These are phyloP conservation scores for Hygrocybe punicea DNA, from an alignment of 768 basidiomycete species.

Conservation along the genomic window DNA sequence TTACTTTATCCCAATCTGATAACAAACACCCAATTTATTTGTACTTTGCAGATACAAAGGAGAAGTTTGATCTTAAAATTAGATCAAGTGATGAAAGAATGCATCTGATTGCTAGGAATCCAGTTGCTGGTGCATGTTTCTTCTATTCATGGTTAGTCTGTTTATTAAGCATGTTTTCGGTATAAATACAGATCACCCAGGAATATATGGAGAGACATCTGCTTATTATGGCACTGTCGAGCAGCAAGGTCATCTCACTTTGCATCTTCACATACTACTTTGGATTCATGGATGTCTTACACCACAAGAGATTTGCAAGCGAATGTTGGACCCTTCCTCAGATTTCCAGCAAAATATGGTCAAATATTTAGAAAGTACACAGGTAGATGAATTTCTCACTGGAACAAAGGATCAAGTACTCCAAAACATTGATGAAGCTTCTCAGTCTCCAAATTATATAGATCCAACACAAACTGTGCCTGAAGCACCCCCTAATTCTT, in stretches of 20 bases:
- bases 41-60: slow-evolving; percentile 24
- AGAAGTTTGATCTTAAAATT: slow-evolving; percentile 14
- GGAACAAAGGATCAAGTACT: slow-evolving; percentile 18
- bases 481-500: slow-evolving; percentile 16
- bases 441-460: background rate
- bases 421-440: background rate
- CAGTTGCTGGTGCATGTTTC: slow-evolving; percentile 22
- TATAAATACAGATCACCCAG: slow-evolving; percentile 12
- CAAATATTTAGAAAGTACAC: slow-evolving; percentile 29
- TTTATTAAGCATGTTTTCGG: slow-evolving; percentile 29
- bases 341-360: slow-evolving; percentile 26
- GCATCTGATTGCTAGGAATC: slow-evolving; percentile 19
- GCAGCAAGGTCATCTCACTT: slow-evolving; percentile 34
- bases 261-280: slow-evolving; percentile 39
- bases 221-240: slow-evolving; percentile 36
- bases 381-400: slow-evolving; percentile 32
- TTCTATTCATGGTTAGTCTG: slow-evolving; percentile 22
- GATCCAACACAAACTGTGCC: slow-evolving; percentile 26
- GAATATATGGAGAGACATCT: slow-evolving; percentile 28
- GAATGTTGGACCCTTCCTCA: slow-evolving; percentile 17
- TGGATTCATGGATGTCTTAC: slow-evolving; percentile 32
- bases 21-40: slow-evolving; percentile 21
- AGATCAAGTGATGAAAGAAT: slow-evolving; percentile 6
- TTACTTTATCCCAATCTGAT: no score
- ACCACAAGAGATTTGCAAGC: slow-evolving; percentile 34